These are phyloP conservation scores for Sclerotinia glacialis DNA, from an alignment of 2,329 filamentous ascomycete genomes.

Conservation along the genomic window DNA sequence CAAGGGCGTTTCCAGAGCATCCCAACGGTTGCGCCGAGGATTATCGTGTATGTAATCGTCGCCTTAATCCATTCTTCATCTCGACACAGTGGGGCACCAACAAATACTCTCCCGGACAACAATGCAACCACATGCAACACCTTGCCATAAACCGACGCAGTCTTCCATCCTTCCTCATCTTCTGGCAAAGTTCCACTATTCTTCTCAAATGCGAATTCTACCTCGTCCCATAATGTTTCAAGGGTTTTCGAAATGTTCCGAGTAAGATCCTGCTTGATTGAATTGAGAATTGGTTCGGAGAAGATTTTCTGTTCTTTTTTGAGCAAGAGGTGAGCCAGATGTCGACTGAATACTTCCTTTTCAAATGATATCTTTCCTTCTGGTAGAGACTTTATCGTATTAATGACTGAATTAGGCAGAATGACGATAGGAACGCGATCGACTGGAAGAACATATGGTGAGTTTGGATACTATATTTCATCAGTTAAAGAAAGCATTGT, in stretches of 20 bases:
- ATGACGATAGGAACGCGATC: constrained; percentile 15
- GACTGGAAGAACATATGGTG: constrained; percentile 9
- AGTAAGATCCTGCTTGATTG: constrained; percentile 34
- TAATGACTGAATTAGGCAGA: constrained; percentile 7
- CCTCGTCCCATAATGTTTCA: constrained; percentile 32
- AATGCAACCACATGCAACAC: constrained; percentile 43
- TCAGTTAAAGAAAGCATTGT: neutral
- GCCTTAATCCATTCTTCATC: constrained; percentile 34
- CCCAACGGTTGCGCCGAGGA: neutral
- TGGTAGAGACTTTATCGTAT: constrained; percentile 14
- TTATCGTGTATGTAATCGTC: constrained; percentile 27
- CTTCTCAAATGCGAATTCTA: constrained; percentile 27
- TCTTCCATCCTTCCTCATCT: constrained; percentile 36
- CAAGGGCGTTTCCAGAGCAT: constrained; percentile 10
- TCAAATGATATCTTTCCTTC: constrained; percentile 15
- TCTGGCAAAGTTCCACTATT: constrained; percentile 33
- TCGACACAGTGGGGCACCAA: constrained; percentile 31
- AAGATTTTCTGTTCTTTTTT: neutral
- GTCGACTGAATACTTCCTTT: constrained; percentile 13
- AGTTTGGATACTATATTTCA: neutral
- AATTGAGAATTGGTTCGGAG: constrained; percentile 16
- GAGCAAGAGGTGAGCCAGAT: constrained; percentile 11
- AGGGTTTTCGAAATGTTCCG: constrained; percentile 30
- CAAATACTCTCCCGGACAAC: constrained; percentile 40
- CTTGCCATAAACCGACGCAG: constrained; percentile 35